These are phyloP conservation scores for Emmonsia crescens DNA, from an alignment of 2,329 filamentous ascomycete genomes.

Conservation along the genomic window DNA sequence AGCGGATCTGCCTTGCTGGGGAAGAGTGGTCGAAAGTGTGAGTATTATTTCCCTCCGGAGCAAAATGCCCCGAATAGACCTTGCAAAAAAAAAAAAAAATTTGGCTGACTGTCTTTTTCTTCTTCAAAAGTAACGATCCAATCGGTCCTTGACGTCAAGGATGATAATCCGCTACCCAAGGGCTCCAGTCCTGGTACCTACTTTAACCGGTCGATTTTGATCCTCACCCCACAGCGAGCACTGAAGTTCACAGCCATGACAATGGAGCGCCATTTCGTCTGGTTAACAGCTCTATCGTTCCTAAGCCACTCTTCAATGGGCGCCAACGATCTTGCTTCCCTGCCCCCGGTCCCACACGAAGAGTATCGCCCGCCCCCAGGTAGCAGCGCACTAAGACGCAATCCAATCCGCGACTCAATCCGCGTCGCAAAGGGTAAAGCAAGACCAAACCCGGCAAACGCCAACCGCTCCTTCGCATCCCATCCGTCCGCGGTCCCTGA, in stretches of 20 bases:
- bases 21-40: slow-evolving; percentile 88
- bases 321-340: slow-evolving; percentile 58
- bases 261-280: slow-evolving; percentile 81
- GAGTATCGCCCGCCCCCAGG: slow-evolving; percentile 30
- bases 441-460: slow-evolving; percentile 29
- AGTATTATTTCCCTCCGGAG: slow-evolving; percentile 35
- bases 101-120: not conserved
- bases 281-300: slow-evolving; percentile 91
- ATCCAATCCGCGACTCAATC: slow-evolving; percentile 75
- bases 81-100: not conserved
- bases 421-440: slow-evolving; percentile 68
- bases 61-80: not conserved
- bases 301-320: slow-evolving; percentile 79
- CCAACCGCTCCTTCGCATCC: slow-evolving; percentile 30
- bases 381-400: slow-evolving; percentile 41
- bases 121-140: slow-evolving; percentile 66
- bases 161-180: slow-evolving; percentile 77
- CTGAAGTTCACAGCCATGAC: slow-evolving; percentile 85
- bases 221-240: slow-evolving; percentile 83
- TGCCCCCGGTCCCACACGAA: slow-evolving; percentile 42
- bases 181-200: slow-evolving; percentile 44
- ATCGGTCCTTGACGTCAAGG: slow-evolving; percentile 93
- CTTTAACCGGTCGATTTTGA: slow-evolving; percentile 90
- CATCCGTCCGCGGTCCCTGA: slow-evolving; percentile 26
- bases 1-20: slow-evolving; percentile 80